Evolutionary conservation across 768 basidiomycete species (phyloP).

Genomic region (Scleroderma bovista): DNA sequence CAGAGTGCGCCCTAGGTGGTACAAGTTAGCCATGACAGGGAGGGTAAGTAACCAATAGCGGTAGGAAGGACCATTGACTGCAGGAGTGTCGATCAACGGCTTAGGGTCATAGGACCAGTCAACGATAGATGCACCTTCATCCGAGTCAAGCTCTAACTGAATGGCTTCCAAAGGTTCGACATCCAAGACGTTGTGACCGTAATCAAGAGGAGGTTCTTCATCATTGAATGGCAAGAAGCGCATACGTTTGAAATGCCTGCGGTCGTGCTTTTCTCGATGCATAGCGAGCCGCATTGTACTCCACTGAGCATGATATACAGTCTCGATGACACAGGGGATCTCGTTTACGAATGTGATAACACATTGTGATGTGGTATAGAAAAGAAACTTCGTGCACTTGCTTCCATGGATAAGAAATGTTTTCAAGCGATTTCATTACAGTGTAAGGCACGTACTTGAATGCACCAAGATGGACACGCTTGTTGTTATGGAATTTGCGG

Average conservation of each 20-base stretch:
- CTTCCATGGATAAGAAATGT: too few relatives aligned
- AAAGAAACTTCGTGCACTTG: too few relatives aligned
- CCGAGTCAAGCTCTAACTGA: too few relatives aligned
- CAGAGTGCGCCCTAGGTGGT: too few relatives aligned
- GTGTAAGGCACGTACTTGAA: too few relatives aligned
- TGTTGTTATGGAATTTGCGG: too few relatives aligned
- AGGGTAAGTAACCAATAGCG: slow-evolving; percentile 90
- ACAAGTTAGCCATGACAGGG: slow-evolving; percentile 73
- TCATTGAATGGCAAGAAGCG: slow-evolving; percentile 99
- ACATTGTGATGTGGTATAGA: too few relatives aligned
- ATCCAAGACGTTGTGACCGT: slow-evolving; percentile 97
- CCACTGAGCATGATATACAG: slow-evolving; percentile 99
- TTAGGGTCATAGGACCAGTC: slow-evolving; percentile 98
- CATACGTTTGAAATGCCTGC: slow-evolving; percentile 99
- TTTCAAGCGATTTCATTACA: too few relatives aligned
- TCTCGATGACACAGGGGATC: too few relatives aligned
- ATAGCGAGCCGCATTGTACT: slow-evolving; percentile 99
- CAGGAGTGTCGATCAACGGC: slow-evolving; percentile 81
- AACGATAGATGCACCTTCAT: too few relatives aligned
- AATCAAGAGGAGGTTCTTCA: slow-evolving; percentile 95
- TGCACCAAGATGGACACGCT: too few relatives aligned
- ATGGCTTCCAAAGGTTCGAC: slow-evolving; percentile 97
- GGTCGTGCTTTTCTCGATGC: slow-evolving; percentile 97
- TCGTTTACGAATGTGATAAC: too few relatives aligned
- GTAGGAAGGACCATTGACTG: slow-evolving; percentile 92